phyloP scores from a whole-genome alignment of 768 basidiomycete genomes.

The Serendipita sp. region DNA sequence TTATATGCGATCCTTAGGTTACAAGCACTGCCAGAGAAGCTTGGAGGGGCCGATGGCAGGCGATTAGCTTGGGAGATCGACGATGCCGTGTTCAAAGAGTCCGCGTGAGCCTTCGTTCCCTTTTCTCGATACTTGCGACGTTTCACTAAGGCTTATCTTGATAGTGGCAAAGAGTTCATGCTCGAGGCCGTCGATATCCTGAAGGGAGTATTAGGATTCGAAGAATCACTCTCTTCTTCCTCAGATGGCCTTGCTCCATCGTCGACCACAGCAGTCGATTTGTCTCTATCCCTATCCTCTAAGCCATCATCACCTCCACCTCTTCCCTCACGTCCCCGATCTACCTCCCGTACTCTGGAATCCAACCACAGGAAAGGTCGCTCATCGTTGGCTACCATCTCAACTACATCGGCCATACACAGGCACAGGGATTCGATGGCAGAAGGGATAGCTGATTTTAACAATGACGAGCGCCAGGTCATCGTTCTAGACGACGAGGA shows the following conservation, averaged over 20 bases:
- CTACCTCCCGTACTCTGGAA: conserved; percentile 4
- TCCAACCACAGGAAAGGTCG: background rate
- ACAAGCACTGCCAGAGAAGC: conserved; percentile 60
- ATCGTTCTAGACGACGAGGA: background rate
- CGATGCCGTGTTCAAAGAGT: conserved; percentile 87
- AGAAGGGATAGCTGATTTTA: background rate
- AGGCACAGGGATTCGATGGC: background rate
- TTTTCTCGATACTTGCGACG: conserved; percentile 9
- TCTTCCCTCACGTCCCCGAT: conserved; percentile 5
- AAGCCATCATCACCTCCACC: background rate
- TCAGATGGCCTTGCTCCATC: conserved; percentile 10
- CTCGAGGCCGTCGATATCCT: conserved; percentile 76
- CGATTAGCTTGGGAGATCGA: conserved; percentile 83
- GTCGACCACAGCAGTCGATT: background rate
- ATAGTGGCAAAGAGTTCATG: conserved; percentile 89
- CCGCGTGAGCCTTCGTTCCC: conserved; percentile 51
- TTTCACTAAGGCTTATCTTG: conserved; percentile 9
- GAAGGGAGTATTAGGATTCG: conserved; percentile 77
- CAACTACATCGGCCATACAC: background rate
- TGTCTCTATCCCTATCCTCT: background rate
- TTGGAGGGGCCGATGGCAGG: conserved; percentile 63
- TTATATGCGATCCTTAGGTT: conserved; percentile 69
- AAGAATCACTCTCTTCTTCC: conserved; percentile 34
- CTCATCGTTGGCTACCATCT: background rate
- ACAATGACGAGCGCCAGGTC: background rate